A percentile compares a stretch with the other conserved stretches of the same genome.
Conservation (phyloP, 148 eudicot species). For the Linanthus parryae region DNA sequence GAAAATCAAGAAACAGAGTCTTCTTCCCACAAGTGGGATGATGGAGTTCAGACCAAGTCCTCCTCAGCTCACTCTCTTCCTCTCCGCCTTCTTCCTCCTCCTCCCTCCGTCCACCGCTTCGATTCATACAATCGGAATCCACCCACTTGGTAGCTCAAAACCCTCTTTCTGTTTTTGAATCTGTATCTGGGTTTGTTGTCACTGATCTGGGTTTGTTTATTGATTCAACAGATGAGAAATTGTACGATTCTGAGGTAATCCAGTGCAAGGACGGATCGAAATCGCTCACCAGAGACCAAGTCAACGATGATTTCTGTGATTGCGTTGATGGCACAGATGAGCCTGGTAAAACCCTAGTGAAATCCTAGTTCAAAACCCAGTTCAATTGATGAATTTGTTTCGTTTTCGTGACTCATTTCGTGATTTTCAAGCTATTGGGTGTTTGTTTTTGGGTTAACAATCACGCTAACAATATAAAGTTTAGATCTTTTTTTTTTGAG, state of each 20-base stretch:
- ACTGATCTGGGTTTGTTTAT: background rate
- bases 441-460: too few species aligned
- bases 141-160: slow-evolving; percentile 84
- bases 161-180: slow-evolving; percentile 6
- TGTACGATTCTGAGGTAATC: slow-evolving; percentile 32
- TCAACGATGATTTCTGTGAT: slow-evolving; percentile 80
- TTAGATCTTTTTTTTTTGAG: background rate
- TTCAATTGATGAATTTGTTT: too few species aligned
- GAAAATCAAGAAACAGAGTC: too few species aligned
- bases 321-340: slow-evolving; percentile 87
- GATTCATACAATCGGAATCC: slow-evolving; percentile 41
- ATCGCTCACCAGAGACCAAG: slow-evolving; percentile 46
- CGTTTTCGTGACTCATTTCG: too few species aligned
- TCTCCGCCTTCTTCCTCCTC: slow-evolving; percentile 2
- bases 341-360: too few species aligned
- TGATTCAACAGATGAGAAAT: background rate
- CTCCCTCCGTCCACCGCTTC: slow-evolving; percentile 7
- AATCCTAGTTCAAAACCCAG: too few species aligned
- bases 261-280: slow-evolving; percentile 72
- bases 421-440: too few species aligned
- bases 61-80: background rate
- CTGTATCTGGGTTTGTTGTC: background rate
- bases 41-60: too few species aligned
- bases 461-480: background rate
- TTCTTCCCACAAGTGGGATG: too few species aligned